Evolutionary conservation across 1,284 basidiomycete species (phyloP).

Genomic region (Gomphus sp.): DNA sequence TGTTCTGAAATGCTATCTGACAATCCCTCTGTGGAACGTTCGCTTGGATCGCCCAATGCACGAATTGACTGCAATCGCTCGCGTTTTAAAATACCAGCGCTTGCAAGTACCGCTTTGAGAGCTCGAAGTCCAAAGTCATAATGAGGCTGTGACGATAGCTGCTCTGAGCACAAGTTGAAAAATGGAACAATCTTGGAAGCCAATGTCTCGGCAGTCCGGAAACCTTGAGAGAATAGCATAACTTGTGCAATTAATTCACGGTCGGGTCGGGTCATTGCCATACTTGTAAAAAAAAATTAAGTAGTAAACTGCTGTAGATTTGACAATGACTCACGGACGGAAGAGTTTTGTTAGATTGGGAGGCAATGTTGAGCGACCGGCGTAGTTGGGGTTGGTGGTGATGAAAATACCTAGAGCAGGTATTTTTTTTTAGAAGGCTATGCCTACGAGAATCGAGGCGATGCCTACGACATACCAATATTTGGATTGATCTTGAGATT

Average conservation of each 20-base stretch:
- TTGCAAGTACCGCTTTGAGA: conserved; percentile 92
- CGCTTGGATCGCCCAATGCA: conserved; percentile 28
- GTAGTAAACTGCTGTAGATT: neutral
- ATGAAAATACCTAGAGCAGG: conserved; percentile 81
- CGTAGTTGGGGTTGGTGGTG: conserved; percentile 97
- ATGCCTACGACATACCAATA: conserved; percentile 50
- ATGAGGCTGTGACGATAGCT: conserved; percentile 94
- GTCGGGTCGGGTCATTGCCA: conserved; percentile 99
- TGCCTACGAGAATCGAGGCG: neutral
- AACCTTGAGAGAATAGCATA: conserved; percentile 98
- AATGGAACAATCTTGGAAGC: conserved; percentile 98
- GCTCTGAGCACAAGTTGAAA: conserved; percentile 97
- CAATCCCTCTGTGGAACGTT: conserved; percentile 36
- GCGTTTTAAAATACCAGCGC: conserved; percentile 96
- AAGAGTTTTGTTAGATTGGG: conserved; percentile 96
- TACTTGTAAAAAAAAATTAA: conserved; percentile 57
- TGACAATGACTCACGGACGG: conserved; percentile 58
- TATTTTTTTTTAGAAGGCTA: conserved; percentile 8
- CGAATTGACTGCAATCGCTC: conserved; percentile 61
- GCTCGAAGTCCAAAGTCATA: conserved; percentile 99
- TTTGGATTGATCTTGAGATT: conserved; percentile 88
- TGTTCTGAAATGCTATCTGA: conserved; percentile 79
- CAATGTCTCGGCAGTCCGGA: conserved; percentile 92
- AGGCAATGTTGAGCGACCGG: conserved; percentile 93
- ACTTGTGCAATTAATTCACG: conserved; percentile 98